Evolutionary conservation across 140 eudicot species (phyloP).

Genomic region (Ambrosia hybrid): DNA sequence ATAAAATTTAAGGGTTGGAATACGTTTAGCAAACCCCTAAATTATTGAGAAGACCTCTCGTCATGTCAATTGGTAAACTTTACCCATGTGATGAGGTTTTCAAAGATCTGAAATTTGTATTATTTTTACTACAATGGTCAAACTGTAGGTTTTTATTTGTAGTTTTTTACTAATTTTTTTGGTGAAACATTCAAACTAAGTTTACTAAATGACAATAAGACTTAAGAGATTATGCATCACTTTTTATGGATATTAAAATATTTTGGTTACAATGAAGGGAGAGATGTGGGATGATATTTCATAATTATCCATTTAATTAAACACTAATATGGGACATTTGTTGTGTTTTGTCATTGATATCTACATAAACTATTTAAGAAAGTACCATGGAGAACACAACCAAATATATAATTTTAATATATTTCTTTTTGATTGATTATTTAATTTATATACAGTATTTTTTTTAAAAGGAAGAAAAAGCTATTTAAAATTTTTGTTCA

Average conservation of each 20-base stretch:
- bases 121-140: neutral
- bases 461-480: neutral
- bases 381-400: constrained; percentile 22
- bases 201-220: neutral
- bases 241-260: neutral
- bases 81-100: neutral
- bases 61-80: neutral
- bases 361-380: constrained; percentile 2
- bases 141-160: too few species aligned
- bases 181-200: neutral
- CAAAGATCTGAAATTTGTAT: too few species aligned
- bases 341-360: constrained; percentile 6
- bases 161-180: too few species aligned
- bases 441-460: too few species aligned
- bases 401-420: neutral
- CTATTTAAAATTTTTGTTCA: constrained; percentile 3
- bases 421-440: neutral
- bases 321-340: neutral
- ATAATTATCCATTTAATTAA: neutral
- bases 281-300: neutral
- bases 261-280: neutral
- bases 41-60: too few species aligned
- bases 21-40: too few species aligned
- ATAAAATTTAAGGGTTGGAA: too few species aligned
- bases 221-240: neutral